Evolutionary conservation across 1,139 yeast genomes (phyloP), one percentile per base, ranked within the genome.

Genomic region (Yamadazyma diddensiae): DNA sequence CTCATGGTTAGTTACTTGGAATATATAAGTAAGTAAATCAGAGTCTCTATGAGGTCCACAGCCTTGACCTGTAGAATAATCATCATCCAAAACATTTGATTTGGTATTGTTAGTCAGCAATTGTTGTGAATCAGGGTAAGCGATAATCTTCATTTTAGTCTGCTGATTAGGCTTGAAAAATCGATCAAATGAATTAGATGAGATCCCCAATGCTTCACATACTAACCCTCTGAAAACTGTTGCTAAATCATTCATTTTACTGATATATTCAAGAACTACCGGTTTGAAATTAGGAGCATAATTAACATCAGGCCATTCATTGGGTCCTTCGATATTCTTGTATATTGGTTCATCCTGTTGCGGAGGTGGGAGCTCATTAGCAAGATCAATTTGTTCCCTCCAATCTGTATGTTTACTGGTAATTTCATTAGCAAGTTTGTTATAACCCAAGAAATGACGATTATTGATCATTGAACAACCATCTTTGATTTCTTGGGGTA

Each of bases 21-120:
- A 73, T 11, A 79, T 78, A 46, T 69, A 75, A 0, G 85, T 79
- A 28, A 79, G 48, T 43, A 79, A 63, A 38, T 79, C 84, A n/a
- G 80, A 73, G 46, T 80, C 87, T 43, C 84, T 70, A 49, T 81
- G 87, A 2, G 84, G 82, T 1, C 88, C 87, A 21, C 75, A 79
- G 2, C 87, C 85, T 50, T 79, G 86, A 16, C 59, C 58, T 6
- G 71, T 62, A n/a, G 61, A 43, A 26, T 71, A 70, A 10, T 64
- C 60, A 34, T 73, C 79, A 25, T 60, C 53, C 23, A 59, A 43
- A 0, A 62, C 63, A 7, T 46, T 52, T 15, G 65, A 57, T 12
- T 52, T 46, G 9, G 53, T 40, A 6, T 42, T 33, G 0, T 37
- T 37, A 3, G 8, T 5, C 5, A 12, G 9, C 24, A 70, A 53